Conservation (phyloP, 2,329 filamentous ascomycete species). For the Remersonia thermophila region DNA sequence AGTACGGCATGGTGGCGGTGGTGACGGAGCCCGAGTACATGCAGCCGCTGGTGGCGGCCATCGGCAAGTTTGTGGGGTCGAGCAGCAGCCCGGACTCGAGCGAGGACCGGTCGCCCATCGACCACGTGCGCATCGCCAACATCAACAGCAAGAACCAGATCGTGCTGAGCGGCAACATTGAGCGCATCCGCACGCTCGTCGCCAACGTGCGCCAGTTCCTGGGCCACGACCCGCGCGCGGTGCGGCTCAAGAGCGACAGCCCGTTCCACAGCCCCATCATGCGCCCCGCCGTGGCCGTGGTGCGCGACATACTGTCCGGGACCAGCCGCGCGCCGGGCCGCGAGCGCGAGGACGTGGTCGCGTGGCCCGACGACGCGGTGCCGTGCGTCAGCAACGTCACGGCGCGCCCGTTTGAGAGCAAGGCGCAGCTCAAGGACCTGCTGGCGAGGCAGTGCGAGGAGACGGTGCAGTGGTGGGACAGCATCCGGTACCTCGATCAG, state of each 20-base stretch:
- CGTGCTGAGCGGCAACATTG: conserved; percentile 78
- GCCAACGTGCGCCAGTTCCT: conserved; percentile 80
- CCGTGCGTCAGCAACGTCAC: conserved; percentile 81
- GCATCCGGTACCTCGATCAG: conserved; percentile 78
- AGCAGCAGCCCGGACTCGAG: conserved; percentile 48
- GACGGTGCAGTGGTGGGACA: conserved; percentile 91
- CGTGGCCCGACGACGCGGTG: conserved; percentile 55
- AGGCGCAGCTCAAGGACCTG: conserved; percentile 64
- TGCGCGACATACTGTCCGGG: conserved; percentile 54
- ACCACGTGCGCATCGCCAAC: conserved; percentile 85
- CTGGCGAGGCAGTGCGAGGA: conserved; percentile 76
- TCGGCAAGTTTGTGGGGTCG: conserved; percentile 67
- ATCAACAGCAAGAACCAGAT: conserved; percentile 96
- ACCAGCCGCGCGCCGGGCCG: conserved; percentile 41
- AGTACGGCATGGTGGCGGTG: conserved; percentile 89
- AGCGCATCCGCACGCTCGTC: conserved; percentile 67
- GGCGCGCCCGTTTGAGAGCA: conserved; percentile 62
- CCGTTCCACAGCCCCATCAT: conserved; percentile 91
- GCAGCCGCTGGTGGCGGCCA: conserved; percentile 53
- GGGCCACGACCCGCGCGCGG: conserved; percentile 80
- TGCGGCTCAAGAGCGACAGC: conserved; percentile 73
- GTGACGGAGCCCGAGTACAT: conserved; percentile 78
- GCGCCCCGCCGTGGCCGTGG: conserved; percentile 66
- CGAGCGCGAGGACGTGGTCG: conserved; percentile 52
- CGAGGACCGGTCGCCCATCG: conserved; percentile 58